Evolutionary conservation across 805 yeast species (phyloP), one percentile per base, ranked within the genome.

Genomic region (Ogataea corticis): DNA sequence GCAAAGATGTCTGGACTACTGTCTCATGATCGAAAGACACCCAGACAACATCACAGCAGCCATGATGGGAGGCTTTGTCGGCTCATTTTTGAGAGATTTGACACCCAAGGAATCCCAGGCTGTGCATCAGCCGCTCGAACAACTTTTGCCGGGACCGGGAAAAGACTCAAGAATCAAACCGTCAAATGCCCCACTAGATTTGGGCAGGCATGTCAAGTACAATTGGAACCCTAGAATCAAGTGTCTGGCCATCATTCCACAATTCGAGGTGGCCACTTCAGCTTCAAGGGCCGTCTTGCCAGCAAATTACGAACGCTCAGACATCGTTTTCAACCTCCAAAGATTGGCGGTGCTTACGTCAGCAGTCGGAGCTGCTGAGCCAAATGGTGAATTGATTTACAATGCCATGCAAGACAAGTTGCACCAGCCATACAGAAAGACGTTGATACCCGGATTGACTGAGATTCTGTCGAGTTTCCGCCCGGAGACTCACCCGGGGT

Each of bases 11-110:
- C 73, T 94, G 58, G 99, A 94, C 67, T 94, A 87, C 72, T 89
- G 97, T 66, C 76, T 94, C 57, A 87, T 94, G 94, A 91, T 94
- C 55, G 99, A 94, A 72, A 83, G 98, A 65, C 99, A 94, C 61
- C 99, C 99, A 29, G 99, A 94, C 69, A 94, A 94, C 67, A 91
- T 94, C 60, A 89, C 97, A 11, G 99, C 99, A 27, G 96, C 99
- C 30, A 89, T 94, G 96, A 85, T 91, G 83, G 99, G 99, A 49
- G 97, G 99, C 1, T 94, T 94, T 66, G 96, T 91, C 33, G 99
- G 99, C 35, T 89, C 97, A 3, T 94, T 86, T 67, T 76, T 94
- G 61, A 80, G 96, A 58, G 95, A 87, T 51, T 70, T 94, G 48
- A 72, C 82, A 28, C 81, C 83, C 3, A 76, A 79, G 33, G 97